Percentiles rank a stretch among this genome's conserved stretches.
Evolutionary conservation across 257 asterid genomes (phyloP).

Genomic region (Gynochthodes officinalis): DNA sequence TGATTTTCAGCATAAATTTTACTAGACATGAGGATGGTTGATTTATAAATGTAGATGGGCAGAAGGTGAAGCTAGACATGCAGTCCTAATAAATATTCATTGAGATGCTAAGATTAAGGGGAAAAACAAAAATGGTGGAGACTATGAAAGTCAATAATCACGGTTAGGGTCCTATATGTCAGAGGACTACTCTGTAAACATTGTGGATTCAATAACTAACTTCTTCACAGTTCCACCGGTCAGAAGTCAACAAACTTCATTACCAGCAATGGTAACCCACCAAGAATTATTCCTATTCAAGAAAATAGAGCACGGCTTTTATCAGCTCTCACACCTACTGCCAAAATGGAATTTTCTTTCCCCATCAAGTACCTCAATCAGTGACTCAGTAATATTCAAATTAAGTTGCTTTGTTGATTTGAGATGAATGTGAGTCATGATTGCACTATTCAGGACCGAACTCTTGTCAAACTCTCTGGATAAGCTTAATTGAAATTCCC

Average conservation of each 20-base stretch:
- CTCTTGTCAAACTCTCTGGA: slow-evolving; percentile 54
- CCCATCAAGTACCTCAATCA: slow-evolving; percentile 63
- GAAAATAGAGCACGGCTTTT: neutral
- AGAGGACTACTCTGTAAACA: neutral
- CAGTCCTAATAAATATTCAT: too few species aligned
- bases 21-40: too few species aligned
- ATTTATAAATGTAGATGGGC: too few species aligned
- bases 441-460: slow-evolving; percentile 55
- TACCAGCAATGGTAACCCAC: neutral
- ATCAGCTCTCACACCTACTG: neutral
- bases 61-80: too few species aligned
- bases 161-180: neutral
- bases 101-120: too few species aligned
- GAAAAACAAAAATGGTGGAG: too few species aligned
- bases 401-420: slow-evolving; percentile 69
- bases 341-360: neutral
- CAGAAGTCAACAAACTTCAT: neutral
- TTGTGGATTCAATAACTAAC: neutral
- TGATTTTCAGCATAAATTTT: too few species aligned
- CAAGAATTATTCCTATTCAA: slow-evolving; percentile 2
- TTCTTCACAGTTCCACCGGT: neutral
- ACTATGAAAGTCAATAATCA: too few species aligned
- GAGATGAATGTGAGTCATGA: slow-evolving; percentile 59
- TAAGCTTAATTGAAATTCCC: slow-evolving; percentile 63
- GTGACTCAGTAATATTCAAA: slow-evolving; percentile 72